Evolutionary conservation across 2,329 filamentous ascomycete species (phyloP).

Genomic region (Cladosporium cucumerinum): DNA sequence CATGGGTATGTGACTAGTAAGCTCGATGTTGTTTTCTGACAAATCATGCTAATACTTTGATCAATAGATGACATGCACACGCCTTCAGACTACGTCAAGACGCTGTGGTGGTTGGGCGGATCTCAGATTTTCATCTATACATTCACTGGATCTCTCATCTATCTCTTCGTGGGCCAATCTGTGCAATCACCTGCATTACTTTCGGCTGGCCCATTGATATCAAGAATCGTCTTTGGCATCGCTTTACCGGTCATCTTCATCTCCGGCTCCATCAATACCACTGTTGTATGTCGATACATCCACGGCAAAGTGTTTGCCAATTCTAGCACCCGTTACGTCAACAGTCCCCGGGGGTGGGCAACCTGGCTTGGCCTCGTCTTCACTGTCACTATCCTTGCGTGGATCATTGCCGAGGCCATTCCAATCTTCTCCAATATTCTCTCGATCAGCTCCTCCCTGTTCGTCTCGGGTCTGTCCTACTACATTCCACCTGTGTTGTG

Average conservation of each 20-base stretch:
- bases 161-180: conserved; percentile 58
- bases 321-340: conserved; percentile 44
- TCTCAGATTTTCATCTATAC: conserved; percentile 61
- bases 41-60: background rate
- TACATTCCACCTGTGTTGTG: conserved; percentile 27
- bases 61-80: conserved; percentile 54
- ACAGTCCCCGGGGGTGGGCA: conserved; percentile 42
- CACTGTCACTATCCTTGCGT: conserved; percentile 57
- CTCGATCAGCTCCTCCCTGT: conserved; percentile 58
- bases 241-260: conserved; percentile 68
- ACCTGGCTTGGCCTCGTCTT: conserved; percentile 60
- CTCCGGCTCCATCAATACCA: conserved; percentile 66
- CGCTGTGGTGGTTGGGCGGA: conserved; percentile 53
- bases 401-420: conserved; percentile 66
- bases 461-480: conserved; percentile 59
- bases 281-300: conserved; percentile 47
- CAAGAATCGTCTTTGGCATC: conserved; percentile 65
- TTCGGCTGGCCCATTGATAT: conserved; percentile 53
- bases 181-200: conserved; percentile 64
- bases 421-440: conserved; percentile 66
- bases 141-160: conserved; percentile 62
- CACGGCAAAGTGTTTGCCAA: conserved; percentile 61
- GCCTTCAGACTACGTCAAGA: conserved; percentile 58
- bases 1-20: conserved; percentile 37
- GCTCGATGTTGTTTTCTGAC: background rate